Base-by-base conservation (phyloP, 225 moss, liverwort and hornwort genomes). In the Asterella californica region DNA sequence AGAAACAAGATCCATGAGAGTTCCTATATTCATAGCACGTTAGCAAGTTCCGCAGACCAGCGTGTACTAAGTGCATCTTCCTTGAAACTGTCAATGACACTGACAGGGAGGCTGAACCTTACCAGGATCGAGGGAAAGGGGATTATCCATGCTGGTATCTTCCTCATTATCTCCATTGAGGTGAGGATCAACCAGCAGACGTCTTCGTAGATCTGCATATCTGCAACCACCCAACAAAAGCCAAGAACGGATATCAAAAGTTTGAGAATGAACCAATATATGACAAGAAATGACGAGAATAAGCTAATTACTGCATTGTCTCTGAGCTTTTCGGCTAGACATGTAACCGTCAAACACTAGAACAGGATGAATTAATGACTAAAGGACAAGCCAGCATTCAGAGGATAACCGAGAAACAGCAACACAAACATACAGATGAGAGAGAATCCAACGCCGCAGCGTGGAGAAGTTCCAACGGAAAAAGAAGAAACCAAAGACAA, bases 71-170 rank as follows among this genome's bases (percentile, higher is more conserved):
- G 66, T 14, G 52, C 17, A 52, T 52, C 5, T 48, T 6, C 17
- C 52, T 52, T 6, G 46, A n/a, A 46, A 74, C 74, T 33, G 21
- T 49, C 50, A 75, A 50, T 30, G 27, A 30, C 27, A 29, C 29
- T 29, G 5, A 17, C 50, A 17, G 19, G 9, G 10, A 34, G 25
- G 19, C 29, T 67, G 47, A 68, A 53, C 9, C 21, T 81, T 25
- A 90, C 90, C 90, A 65, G 90, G 90, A 82, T 90, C 88, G 18
- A 83, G 88, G 55, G 90, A 90, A 46, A 90, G 83, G 9, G 90
- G 90, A 84, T 90, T 87, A 81, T 90, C 90, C 75, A 88, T 83
- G 65, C 78, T 87, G 19, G 70, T 79, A 27, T 80, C 85, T 60
- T 80, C 68, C 76, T 78, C 81, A 36, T 90, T 80, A 46, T 84